Evolutionary conservation across 768 basidiomycete genomes (phyloP).

Genomic region (Roridomyces roridus): DNA sequence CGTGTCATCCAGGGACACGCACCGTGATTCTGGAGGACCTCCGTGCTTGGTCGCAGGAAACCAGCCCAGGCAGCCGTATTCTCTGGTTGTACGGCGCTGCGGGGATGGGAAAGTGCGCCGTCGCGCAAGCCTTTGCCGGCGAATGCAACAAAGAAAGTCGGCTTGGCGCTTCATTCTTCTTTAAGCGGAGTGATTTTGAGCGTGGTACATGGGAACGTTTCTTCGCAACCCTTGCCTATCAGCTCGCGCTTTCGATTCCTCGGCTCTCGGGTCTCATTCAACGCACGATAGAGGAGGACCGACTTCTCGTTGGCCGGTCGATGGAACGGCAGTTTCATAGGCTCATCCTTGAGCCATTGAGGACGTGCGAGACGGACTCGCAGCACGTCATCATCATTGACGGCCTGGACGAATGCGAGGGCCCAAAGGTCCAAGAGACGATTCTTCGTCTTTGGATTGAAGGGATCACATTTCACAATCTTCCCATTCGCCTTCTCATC

Average conservation of each 20-base stretch:
- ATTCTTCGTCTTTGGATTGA: constrained; percentile 1
- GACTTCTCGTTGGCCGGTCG: constrained; percentile 12
- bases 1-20: not conserved
- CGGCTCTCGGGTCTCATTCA: constrained; percentile 8
- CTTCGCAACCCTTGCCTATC: constrained; percentile 32
- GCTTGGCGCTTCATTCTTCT: constrained; percentile 39
- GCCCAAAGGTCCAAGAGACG: not conserved
- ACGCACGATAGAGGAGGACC: constrained; percentile 10
- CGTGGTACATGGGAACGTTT: constrained; percentile 28
- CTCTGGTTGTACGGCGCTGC: constrained; percentile 28
- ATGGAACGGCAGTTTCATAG: constrained; percentile 10
- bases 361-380: no score
- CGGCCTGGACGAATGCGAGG: not conserved
- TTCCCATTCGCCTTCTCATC: not conserved
- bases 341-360: constrained; percentile 22
- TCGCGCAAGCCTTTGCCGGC: constrained; percentile 24
- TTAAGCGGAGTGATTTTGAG: constrained; percentile 32
- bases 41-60: not conserved
- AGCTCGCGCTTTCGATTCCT: constrained; percentile 24
- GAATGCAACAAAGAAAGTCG: constrained; percentile 10
- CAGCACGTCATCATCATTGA: not conserved
- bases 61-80: not conserved
- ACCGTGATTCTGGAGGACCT: not conserved
- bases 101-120: constrained; percentile 27
- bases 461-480: not conserved